Evolutionary conservation across 1,139 yeast species (phyloP), one percentile per base, ranked within the genome.

Genomic region (Debaryomyces subglobosus): DNA sequence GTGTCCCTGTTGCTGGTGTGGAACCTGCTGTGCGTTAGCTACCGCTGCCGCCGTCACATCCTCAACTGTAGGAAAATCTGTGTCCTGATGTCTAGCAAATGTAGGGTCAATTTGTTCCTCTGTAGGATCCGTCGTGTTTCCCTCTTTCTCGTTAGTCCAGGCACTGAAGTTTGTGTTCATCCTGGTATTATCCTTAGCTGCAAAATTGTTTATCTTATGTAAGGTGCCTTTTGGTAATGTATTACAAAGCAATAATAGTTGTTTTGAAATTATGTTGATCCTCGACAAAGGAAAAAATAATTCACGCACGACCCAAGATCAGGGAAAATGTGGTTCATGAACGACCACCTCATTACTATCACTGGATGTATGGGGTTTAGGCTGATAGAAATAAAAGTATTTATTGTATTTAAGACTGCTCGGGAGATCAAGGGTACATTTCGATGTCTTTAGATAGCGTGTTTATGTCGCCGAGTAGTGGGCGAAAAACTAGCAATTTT

Each of bases 21-120:
- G 53, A 12, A 41, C 45, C 24, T 54, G 56, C 38, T 54, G 62
- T 15, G 67, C 68, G 35, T 59, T 62, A 37, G 62, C 69, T 5
- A 61, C 71, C 4, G 69, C 69, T 2, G 68, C 69, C 2, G 70
- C 70, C 3, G 69, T 64, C 13, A 65, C 71, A 36, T 63, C 72
- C 15, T 63, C 69, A 1, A 65, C 70, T 7, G 62, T 49, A 20
- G 64, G 62, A 43, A 59, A 67, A 27, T 57, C 65, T n/a, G 51
- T 53, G 35, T 56, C 62, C 44, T 59, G 63, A 35, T 64, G 64
- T 25, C 73, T 54, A 12, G 65, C 65, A 53, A 68, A 70, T 16
- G 70, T 54, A 18, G 72, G 72, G 50, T 70, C 74, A 42, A 69
- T 64, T 40, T 55, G 64, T 30, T 59, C 65, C 37, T 54, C 62